These are phyloP conservation scores for Aspergillus nomiae DNA, from an alignment of 2,329 filamentous ascomycete genomes.

Conservation along the genomic window DNA sequence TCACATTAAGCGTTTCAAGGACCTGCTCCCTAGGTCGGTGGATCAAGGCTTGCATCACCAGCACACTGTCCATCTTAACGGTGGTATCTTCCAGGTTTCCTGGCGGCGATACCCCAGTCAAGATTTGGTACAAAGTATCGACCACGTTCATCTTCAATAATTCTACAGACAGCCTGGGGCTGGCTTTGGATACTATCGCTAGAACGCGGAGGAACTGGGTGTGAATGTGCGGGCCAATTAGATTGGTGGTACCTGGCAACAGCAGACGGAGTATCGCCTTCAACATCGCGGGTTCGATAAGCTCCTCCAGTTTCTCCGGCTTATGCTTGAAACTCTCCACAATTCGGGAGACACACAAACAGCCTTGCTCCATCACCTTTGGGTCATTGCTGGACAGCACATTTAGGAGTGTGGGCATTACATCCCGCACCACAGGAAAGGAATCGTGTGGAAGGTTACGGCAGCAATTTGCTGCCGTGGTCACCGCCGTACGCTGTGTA, in stretches of 20 bases:
- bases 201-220: constrained; percentile 93
- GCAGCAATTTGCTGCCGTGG: constrained; percentile 96
- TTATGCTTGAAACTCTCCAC: constrained; percentile 96
- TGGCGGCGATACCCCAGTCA: constrained; percentile 93
- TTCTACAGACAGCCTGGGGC: constrained; percentile 82
- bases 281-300: constrained; percentile 85
- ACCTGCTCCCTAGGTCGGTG: constrained; percentile 95
- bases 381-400: constrained; percentile 92
- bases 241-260: constrained; percentile 89
- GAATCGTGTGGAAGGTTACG: constrained; percentile 94
- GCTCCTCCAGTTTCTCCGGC: constrained; percentile 82
- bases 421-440: constrained; percentile 86
- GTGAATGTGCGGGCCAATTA: constrained; percentile 91
- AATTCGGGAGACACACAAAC: constrained; percentile 90
- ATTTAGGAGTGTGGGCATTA: constrained; percentile 92
- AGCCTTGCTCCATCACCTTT: constrained; percentile 94
- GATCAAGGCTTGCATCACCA: constrained; percentile 98
- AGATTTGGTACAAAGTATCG: constrained; percentile 94
- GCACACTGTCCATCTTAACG: constrained; percentile 84
- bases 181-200: constrained; percentile 85
- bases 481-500: constrained; percentile 94
- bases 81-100: constrained; percentile 59
- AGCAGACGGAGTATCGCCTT: constrained; percentile 83
- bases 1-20: constrained; percentile 94
- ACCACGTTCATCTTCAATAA: constrained; percentile 96